Evolutionary conservation across 345 rosid genomes (phyloP).

Genomic region (Gossypium rotundifolium): DNA sequence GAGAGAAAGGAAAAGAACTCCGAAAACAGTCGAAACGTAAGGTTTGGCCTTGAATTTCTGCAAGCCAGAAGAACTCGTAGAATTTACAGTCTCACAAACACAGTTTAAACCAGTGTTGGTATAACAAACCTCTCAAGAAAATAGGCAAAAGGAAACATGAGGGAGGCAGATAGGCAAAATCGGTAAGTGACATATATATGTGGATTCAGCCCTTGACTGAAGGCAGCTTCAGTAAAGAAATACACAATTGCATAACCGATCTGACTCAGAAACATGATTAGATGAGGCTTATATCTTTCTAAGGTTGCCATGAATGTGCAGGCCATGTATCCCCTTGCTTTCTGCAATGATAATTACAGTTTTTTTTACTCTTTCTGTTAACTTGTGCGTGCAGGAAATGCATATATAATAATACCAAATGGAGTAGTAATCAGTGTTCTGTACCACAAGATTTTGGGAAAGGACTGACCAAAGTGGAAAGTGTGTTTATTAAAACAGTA

Average conservation of each 20-base stretch:
- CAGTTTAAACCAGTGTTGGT: not conserved
- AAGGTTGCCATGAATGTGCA: not conserved
- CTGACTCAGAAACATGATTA: constrained; percentile 44
- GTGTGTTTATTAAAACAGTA: not conserved
- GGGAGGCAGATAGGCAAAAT: constrained; percentile 32
- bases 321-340: constrained; percentile 15
- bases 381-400: not conserved
- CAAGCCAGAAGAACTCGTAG: constrained; percentile 3
- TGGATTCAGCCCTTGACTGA: constrained; percentile 64
- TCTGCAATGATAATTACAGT: not conserved
- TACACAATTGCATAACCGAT: constrained; percentile 46
- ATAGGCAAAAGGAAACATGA: constrained; percentile 53
- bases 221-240: constrained; percentile 56
- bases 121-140: constrained; percentile 42
- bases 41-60: constrained; percentile 54
- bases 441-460: not conserved
- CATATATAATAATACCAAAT: constrained; percentile 1
- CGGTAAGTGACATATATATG: constrained; percentile 61
- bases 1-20: constrained; percentile 59
- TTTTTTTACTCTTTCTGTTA: not conserved
- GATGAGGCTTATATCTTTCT: constrained; percentile 5
- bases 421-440: not conserved
- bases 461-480: not conserved
- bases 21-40: constrained; percentile 39
- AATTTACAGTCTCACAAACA: not conserved